Evolutionary conservation across 2,329 filamentous ascomycete genomes (phyloP), one percentile per base, ranked within the genome.

Genomic region (Fusarium metavorans): DNA sequence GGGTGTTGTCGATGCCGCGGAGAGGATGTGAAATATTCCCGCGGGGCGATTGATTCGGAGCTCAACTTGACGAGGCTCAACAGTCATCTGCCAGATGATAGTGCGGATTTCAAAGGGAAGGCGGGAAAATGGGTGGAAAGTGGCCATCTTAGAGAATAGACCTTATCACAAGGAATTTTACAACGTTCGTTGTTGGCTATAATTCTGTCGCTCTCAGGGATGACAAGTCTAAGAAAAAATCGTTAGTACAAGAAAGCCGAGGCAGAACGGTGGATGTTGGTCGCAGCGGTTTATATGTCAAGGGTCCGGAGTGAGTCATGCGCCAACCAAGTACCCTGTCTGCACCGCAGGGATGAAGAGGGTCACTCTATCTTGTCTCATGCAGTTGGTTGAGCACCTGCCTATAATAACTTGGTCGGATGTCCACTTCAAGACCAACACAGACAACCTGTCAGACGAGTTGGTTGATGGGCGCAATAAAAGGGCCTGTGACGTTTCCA

Each of bases 111-210:
- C 67, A 20, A 50, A 60, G 23, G 62, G 69, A 41, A 72, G 69
- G 11, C 41, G 66, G 5, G 62, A 9, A 32, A 72, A 72, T 20
- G 58, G 45, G 54, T 70, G 67, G 60, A 72, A 72, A 16, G 63
- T 70, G 11, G 62, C 14, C 62, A 65, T 58, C 16, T 56, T 3
- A 16, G 37, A 6, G 1, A 5, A 11, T 37, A 18, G 37, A 25
- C 11, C 41, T 2, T 35, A 2, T 13, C 10, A 4, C 18, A 13
- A 54, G 23, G 27, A 18, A 32, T 13, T 20, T 43, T n/a, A 5
- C 10, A 6, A 6, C 10, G n/a, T 10, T 18, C 7, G 35, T 41
- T 20, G n/a, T 13, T 41, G n/a, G 18, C 13, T 20, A 10, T 2
- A 3, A 11, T 11, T 41, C n/a, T 6, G 18, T 41, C 39, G 5